These are phyloP conservation scores for Pulicaria dysenterica DNA, from an alignment of 129 eudicot species.

Conservation along the genomic window DNA sequence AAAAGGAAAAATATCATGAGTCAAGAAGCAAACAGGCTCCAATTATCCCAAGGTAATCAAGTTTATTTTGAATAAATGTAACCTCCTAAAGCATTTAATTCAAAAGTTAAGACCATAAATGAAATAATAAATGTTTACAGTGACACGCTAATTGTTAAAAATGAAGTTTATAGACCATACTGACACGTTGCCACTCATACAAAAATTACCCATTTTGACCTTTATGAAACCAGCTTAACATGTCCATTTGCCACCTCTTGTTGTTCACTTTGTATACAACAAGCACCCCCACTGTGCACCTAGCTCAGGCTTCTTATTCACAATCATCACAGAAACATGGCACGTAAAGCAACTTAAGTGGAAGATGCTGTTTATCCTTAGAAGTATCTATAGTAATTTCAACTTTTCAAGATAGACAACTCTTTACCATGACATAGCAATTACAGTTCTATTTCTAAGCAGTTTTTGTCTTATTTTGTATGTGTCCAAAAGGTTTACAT, in stretches of 20 bases:
- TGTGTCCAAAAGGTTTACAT: too few relatives aligned
- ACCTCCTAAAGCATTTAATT: background rate
- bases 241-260: background rate
- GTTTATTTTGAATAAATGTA: background rate
- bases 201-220: background rate
- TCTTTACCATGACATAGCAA: background rate
- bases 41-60: too few relatives aligned
- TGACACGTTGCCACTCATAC: background rate
- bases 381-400: background rate
- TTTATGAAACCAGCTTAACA: background rate
- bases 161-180: background rate
- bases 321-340: background rate
- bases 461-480: too few relatives aligned
- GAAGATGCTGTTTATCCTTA: background rate
- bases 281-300: too few relatives aligned
- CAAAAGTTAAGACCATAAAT: background rate
- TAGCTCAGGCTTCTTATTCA: background rate
- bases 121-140: background rate
- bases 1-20: background rate
- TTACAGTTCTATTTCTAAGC: background rate
- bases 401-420: too few relatives aligned
- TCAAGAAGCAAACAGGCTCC: background rate
- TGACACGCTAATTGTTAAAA: background rate
- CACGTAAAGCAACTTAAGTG: background rate
- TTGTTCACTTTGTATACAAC: background rate